These are phyloP conservation scores for Stephanodiscus minutulus DNA, from an alignment of 108 stramenopile genomes.

Conservation along the genomic window DNA sequence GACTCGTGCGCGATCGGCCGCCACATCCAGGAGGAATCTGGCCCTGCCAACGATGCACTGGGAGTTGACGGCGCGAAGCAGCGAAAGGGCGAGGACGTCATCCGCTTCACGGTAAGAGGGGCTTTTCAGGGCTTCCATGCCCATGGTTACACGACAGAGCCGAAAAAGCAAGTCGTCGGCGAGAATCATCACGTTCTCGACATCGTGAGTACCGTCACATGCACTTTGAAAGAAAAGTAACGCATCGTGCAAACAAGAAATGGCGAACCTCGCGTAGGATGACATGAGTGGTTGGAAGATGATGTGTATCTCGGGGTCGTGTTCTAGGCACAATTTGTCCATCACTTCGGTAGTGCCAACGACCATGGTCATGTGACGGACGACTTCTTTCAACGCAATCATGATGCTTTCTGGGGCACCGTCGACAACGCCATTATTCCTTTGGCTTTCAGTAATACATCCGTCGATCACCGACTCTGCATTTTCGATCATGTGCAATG, in stretches of 20 bases:
- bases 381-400: constrained; percentile 14
- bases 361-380: constrained; percentile 22
- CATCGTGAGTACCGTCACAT: constrained; percentile 17
- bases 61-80: constrained; percentile 33
- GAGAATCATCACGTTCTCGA: constrained; percentile 9
- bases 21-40: constrained; percentile 29
- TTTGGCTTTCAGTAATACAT: constrained; percentile 11
- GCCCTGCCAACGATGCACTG: constrained; percentile 21
- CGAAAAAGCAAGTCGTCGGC: constrained; percentile 41
- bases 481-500: constrained; percentile 24
- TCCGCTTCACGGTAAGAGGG: neutral
- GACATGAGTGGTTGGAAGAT: constrained; percentile 40
- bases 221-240: constrained; percentile 8
- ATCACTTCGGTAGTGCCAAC: constrained; percentile 34
- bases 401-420: constrained; percentile 5
- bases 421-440: constrained; percentile 13
- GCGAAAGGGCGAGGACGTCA: constrained; percentile 23
- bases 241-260: constrained; percentile 27
- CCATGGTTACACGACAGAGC: constrained; percentile 20
- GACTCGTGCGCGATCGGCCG: constrained; percentile 10
- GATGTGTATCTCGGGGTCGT: constrained; percentile 23
- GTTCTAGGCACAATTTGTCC: constrained; percentile 33
- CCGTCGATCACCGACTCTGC: constrained; percentile 16
- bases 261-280: constrained; percentile 21
- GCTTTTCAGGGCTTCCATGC: constrained; percentile 25